Evolutionary conservation across 2,329 filamentous ascomycete genomes (phyloP), one percentile per base, ranked within the genome.

Genomic region (Didymella exigua): DNA sequence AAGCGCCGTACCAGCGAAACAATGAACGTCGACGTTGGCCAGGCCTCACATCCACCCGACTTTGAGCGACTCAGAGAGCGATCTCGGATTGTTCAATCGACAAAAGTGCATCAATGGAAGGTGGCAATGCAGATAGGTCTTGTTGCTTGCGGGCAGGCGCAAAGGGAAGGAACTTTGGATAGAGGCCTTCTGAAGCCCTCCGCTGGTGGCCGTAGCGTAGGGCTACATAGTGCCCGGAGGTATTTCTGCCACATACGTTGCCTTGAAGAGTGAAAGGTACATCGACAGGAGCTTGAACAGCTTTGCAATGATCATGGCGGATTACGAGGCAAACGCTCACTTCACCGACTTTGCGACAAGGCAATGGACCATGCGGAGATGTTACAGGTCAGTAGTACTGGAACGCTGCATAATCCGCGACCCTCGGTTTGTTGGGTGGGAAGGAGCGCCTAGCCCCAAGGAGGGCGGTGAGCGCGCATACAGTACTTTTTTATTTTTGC

Each of bases 131-230:
- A 16, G 34, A 31, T 4, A 13, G 19, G 18, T 16, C 9, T 23
- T 14, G 38, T 9, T 21, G 29, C 29, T 36, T 9, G 34, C 14
- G 21, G n/a, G 19, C n/a, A 29, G 38, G 29, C 33, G 30, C 38
- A 30, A 29, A 34, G 19, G 3, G 29, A 11, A 41, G 31, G n/a
- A 16, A 38, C 33, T 16, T 42, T 29, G 11, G 19, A 24, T 10
- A 48, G 47, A 36, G 26, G 19, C 29, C 27, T 41, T 47, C 51
- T 60, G 57, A 11, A 56, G 50, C 44, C 44, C 54, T 63, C 59
- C 60, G 55, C 49, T 60, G 47, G 55, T 53, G 53, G 54, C 60
- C 58, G 60, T 60, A 65, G 64, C 62, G 42, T 50, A 31, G 30
- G 38, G 51, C 45, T 48, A 24, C 44, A 44, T 33, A 56, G 50